Conservation (phyloP, 345 rosid genomes). For the Sonneratia alba region DNA sequence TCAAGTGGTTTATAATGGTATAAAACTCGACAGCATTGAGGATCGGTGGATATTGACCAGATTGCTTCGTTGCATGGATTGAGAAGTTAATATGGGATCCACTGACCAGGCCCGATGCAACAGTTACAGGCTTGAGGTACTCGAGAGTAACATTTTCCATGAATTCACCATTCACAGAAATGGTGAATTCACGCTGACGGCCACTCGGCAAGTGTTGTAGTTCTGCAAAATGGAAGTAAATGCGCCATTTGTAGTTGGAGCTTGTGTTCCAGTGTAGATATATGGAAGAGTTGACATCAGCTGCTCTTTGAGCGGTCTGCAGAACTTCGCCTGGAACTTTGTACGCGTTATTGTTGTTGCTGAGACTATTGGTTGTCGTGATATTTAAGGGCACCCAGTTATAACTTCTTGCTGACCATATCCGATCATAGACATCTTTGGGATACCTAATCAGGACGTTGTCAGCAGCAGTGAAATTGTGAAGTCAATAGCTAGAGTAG, state of each 20-base stretch:
- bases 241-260: background rate
- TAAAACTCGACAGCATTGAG: too few species aligned
- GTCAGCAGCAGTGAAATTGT: too few species aligned
- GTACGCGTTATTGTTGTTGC: background rate
- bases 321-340: conserved; percentile 4
- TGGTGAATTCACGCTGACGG: background rate
- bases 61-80: too few species aligned
- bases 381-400: background rate
- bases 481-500: too few species aligned
- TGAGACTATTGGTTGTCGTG: background rate
- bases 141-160: too few species aligned
- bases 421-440: background rate
- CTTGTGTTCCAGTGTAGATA: background rate
- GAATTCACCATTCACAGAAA: too few species aligned
- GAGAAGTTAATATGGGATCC: too few species aligned
- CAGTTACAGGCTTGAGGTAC: too few species aligned
- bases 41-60: too few species aligned
- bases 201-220: background rate
- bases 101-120: too few species aligned
- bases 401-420: background rate
- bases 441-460: background rate
- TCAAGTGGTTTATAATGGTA: too few species aligned
- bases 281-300: background rate
- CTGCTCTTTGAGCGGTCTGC: background rate
- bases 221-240: background rate